Evolutionary conservation across 345 rosid genomes (phyloP).

Genomic region (Draba incana): DNA sequence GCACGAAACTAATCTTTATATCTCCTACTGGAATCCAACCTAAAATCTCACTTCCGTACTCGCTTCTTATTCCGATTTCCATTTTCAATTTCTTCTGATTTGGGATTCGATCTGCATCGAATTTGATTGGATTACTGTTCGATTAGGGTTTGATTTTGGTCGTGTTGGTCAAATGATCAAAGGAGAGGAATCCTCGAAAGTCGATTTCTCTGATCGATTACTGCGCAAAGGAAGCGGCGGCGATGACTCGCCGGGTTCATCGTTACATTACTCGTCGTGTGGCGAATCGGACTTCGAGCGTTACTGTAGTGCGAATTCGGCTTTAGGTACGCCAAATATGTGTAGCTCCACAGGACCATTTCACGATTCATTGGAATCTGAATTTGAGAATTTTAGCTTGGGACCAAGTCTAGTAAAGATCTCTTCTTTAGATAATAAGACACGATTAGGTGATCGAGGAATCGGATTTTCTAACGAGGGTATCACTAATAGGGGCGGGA

Average conservation of each 20-base stretch:
- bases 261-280: conserved; percentile 79
- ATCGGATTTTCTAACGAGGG: conserved; percentile 34
- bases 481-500: background rate
- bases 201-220: conserved; percentile 44
- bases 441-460: conserved; percentile 36
- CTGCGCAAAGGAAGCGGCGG: conserved; percentile 44
- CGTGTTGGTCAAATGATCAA: conserved; percentile 49
- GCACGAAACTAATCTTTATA: conserved; percentile 5
- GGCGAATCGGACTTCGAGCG: conserved; percentile 86
- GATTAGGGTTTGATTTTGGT: conserved; percentile 19
- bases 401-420: conserved; percentile 46
- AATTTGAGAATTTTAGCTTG: conserved; percentile 68
- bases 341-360: conserved; percentile 57
- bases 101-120: conserved; percentile 20
- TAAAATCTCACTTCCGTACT: conserved; percentile 10
- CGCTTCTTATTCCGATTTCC: background rate
- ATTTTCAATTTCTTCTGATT: conserved; percentile 15
- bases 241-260: conserved; percentile 51
- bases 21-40: background rate
- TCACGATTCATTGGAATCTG: conserved; percentile 65
- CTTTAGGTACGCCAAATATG: conserved; percentile 73
- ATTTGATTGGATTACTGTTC: background rate
- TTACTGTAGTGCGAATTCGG: conserved; percentile 86
- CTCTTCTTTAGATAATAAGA: conserved; percentile 32
- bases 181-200: conserved; percentile 49